These are phyloP conservation scores for Limnomonas spitsbergensis DNA, from an alignment of 139 green algal species.

Conservation along the genomic window DNA sequence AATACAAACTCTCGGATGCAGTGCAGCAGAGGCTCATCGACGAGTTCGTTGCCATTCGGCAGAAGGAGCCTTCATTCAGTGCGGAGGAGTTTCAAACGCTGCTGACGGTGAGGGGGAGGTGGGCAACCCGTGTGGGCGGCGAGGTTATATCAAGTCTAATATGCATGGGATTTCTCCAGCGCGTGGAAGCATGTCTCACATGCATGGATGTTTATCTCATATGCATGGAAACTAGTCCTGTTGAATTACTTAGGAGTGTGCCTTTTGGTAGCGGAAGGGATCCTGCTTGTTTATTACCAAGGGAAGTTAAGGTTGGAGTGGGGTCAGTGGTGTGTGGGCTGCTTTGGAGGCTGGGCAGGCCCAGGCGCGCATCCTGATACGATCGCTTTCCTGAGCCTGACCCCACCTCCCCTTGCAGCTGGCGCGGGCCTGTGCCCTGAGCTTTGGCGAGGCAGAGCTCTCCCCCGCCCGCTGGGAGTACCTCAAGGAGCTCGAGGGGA, in stretches of 20 bases:
- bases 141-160: too few species aligned
- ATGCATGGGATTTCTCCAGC: too few species aligned
- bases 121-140: too few species aligned
- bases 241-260: too few species aligned
- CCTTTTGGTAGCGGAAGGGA: too few species aligned
- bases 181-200: too few species aligned
- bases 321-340: too few species aligned
- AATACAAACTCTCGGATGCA: neutral
- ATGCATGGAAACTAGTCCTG: neutral
- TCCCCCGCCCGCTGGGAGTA: neutral
- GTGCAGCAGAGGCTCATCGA: slow-evolving; percentile 1
- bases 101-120: neutral
- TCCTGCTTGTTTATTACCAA: too few species aligned
- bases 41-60: slow-evolving; percentile 17
- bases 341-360: too few species aligned
- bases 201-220: neutral
- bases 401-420: neutral
- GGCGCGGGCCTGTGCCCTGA: neutral
- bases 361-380: too few species aligned
- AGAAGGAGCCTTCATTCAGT: slow-evolving; percentile 13
- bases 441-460: neutral
- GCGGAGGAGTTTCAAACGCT: slow-evolving; percentile 16
- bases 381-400: too few species aligned
- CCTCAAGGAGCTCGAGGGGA: neutral
- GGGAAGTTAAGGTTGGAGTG: too few species aligned